Conservation (phyloP, 2,329 filamentous ascomycete species). For the Hypoxylon sp. region DNA sequence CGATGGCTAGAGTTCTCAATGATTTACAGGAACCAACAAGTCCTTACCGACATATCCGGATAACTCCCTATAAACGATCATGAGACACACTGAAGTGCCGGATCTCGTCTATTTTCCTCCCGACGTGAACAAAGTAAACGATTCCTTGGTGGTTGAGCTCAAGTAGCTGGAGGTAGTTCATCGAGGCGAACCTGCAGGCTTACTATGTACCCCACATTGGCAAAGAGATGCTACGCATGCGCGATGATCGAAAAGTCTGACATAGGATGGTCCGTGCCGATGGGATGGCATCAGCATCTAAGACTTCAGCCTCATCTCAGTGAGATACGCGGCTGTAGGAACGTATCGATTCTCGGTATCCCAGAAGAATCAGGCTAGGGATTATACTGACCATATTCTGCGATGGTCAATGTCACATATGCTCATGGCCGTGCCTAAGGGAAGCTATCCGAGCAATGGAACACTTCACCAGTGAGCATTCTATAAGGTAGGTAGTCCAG, state of each 20-base stretch:
- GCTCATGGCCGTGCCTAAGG: too few species aligned
- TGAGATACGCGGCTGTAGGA: neutral
- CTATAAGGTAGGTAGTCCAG: too few species aligned
- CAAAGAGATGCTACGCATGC: neutral
- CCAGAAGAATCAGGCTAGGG: neutral
- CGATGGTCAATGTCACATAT: too few species aligned
- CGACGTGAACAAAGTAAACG: neutral
- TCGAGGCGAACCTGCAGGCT: neutral
- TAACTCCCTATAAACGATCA: neutral
- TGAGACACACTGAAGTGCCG: neutral
- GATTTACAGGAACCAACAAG: neutral
- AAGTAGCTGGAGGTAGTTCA: neutral
- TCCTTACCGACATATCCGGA: neutral
- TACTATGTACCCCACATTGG: neutral
- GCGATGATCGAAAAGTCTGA: neutral
- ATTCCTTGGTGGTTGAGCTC: neutral
- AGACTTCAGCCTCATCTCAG: neutral
- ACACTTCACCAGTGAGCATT: too few species aligned
- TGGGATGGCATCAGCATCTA: neutral
- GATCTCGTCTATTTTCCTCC: neutral
- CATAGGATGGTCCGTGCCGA: neutral
- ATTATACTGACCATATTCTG: neutral
- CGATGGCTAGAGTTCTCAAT: neutral
- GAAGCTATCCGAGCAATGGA: too few species aligned
- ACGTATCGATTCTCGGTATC: neutral